These are phyloP conservation scores for Lactarius tabidus DNA, from an alignment of 768 basidiomycete genomes.

Conservation along the genomic window DNA sequence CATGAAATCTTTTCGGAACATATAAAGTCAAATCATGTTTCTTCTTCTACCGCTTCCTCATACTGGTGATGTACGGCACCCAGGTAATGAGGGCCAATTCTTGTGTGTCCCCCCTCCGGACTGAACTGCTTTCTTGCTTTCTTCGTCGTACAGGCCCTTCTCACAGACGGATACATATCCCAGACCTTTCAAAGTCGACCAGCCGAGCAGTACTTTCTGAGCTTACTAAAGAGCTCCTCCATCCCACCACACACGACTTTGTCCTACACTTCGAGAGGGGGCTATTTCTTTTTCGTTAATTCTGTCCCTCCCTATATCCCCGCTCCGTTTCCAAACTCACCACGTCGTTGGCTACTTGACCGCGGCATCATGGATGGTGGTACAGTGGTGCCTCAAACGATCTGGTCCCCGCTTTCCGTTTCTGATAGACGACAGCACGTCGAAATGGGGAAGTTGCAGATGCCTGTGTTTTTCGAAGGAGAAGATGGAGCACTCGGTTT, in stretches of 20 bases:
- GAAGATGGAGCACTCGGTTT: background rate
- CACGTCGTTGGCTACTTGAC: background rate
- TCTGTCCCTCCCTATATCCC: background rate
- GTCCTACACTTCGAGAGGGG: background rate
- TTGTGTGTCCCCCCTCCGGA: background rate
- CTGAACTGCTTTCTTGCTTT: background rate
- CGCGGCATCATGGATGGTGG: background rate
- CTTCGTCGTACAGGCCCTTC: background rate
- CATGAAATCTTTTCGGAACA: background rate
- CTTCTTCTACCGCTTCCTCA: background rate
- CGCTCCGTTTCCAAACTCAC: background rate
- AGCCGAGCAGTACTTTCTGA: background rate
- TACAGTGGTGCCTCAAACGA: background rate
- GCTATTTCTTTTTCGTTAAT: background rate
- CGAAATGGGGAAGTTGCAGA: background rate
- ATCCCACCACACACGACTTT: background rate
- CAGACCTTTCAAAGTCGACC: background rate
- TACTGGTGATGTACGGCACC: background rate
- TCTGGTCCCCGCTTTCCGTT: background rate
- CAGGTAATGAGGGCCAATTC: background rate
- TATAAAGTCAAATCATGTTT: background rate
- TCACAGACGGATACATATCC: background rate
- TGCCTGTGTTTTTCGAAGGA: background rate
- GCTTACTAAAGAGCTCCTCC: background rate
- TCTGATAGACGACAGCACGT: background rate